Percentiles rank a stretch among this genome's conserved stretches.
Conservation (phyloP, 306 rosid species). For the Medicago lupulina region DNA sequence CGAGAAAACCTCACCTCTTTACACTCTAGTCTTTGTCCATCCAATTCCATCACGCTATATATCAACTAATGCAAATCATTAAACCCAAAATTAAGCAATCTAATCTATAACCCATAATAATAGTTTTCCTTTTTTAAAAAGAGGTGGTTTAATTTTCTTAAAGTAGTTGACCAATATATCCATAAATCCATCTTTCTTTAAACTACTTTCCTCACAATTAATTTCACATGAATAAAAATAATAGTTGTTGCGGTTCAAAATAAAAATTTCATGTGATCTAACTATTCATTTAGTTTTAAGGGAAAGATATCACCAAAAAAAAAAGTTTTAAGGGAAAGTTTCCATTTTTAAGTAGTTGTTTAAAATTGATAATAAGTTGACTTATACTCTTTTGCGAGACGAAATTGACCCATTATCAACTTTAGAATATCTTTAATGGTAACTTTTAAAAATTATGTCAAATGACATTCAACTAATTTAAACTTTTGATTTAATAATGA, state of each 20-base stretch:
- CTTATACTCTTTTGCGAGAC: too few species aligned
- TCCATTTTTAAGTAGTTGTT: too few species aligned
- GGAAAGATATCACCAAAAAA: too few species aligned
- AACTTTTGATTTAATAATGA: background rate
- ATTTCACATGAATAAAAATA: background rate
- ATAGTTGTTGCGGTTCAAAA: slow-evolving; percentile 32
- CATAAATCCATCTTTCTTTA: slow-evolving; percentile 27
- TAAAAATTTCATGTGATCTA: slow-evolving; percentile 26
- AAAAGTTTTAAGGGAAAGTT: too few species aligned
- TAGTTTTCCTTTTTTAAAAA: background rate
- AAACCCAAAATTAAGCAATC: background rate
- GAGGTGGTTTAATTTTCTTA: background rate
- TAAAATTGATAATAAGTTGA: too few species aligned
- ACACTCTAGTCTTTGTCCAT: slow-evolving; percentile 1
- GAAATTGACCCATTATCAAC: too few species aligned
- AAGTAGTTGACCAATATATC: slow-evolving; percentile 52
- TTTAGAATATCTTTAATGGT: too few species aligned
- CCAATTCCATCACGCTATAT: background rate
- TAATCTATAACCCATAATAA: background rate
- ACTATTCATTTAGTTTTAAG: too few species aligned
- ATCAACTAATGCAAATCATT: background rate
- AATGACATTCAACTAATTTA: too few species aligned
- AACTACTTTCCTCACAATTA: slow-evolving; percentile 26
- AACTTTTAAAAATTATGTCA: too few species aligned
- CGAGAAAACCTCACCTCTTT: background rate